Conservation (phyloP, 441 rosid species). For the Adansonia madagascariensis region DNA sequence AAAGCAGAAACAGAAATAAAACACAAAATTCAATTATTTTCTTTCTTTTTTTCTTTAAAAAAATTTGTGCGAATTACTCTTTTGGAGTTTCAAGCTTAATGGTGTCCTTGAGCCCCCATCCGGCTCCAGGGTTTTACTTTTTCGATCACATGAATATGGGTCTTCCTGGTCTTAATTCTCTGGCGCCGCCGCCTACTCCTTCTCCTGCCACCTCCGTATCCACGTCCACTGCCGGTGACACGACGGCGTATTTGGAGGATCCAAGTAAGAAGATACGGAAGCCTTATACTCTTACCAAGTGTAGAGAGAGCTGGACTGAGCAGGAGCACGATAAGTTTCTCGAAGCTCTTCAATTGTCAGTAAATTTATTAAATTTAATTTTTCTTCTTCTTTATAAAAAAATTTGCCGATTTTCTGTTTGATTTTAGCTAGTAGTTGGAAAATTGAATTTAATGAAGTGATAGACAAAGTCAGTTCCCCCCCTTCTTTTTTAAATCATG, state of each 20-base stretch:
- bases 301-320: slow-evolving; percentile 96
- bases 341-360: slow-evolving; percentile 94
- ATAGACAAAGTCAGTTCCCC: neutral
- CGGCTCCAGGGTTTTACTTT: slow-evolving; percentile 45
- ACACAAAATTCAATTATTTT: neutral
- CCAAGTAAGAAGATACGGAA: slow-evolving; percentile 76
- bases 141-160: slow-evolving; percentile 48
- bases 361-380: slow-evolving; percentile 7
- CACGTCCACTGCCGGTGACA: slow-evolving; percentile 21
- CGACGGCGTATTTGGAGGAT: slow-evolving; percentile 50
- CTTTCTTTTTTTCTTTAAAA: neutral
- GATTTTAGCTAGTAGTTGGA: neutral
- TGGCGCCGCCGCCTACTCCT: slow-evolving; percentile 23
- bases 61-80: neutral
- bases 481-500: neutral
- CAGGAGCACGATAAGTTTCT: slow-evolving; percentile 93
- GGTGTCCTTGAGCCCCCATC: slow-evolving; percentile 56
- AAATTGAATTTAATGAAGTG: neutral
- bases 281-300: slow-evolving; percentile 89
- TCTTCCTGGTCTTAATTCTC: slow-evolving; percentile 39
- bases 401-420: neutral
- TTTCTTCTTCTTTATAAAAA: neutral
- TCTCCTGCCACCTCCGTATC: slow-evolving; percentile 11
- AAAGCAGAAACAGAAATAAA: neutral
- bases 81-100: slow-evolving; percentile 32